Base-by-base conservation (phyloP, 768 basidiomycete species). In the Mycena filopes region DNA sequence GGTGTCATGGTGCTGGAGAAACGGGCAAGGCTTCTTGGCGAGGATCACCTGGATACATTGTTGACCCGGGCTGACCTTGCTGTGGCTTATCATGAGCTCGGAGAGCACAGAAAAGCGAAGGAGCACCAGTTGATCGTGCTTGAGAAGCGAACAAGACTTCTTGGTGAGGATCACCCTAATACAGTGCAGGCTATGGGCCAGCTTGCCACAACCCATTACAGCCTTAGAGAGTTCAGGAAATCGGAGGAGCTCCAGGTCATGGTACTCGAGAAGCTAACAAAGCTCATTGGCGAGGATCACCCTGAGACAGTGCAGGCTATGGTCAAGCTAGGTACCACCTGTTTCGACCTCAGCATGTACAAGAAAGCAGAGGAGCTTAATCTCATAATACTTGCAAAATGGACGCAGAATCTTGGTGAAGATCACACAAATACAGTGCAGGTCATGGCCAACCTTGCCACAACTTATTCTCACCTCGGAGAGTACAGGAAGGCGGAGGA, bases 401-500 rank as follows among this genome's bases (percentile, higher is more conserved):
- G 56, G 28, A 58, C 13, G 6, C 12, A 58, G 25, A 4, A 36
- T 26, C 25, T 47, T 13, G 57, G 57, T 1, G 45, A 38, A 29
- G 57, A 58, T 4, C 57, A 58, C 40, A 45, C 46, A 47, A 33
- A 38, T 15, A 58, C 47, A 16, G 25, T 58, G 31, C 12, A 16
- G 16, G 12, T 21, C 25, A 58, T 58, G 57, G 20, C 4, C 10
- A 55, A 50, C 43, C 66, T 67, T 31, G 60, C 66, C 40, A 2
- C 21, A 1, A 53, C 55, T 31, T 67, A 67, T 38, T 9, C 16
- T 21, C 21, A 26, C 1, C 55, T 56, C 20, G 55, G 51, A 6
- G 21, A n/a, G 12, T 43, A 46, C 16, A 31, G 15, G 23, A 26
- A 47, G n/a, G 65, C 65, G 18, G 20, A 46, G 26, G 53, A 38